These are phyloP conservation scores for Capronia coronata DNA, from an alignment of 2,329 filamentous ascomycete genomes.

Conservation along the genomic window DNA sequence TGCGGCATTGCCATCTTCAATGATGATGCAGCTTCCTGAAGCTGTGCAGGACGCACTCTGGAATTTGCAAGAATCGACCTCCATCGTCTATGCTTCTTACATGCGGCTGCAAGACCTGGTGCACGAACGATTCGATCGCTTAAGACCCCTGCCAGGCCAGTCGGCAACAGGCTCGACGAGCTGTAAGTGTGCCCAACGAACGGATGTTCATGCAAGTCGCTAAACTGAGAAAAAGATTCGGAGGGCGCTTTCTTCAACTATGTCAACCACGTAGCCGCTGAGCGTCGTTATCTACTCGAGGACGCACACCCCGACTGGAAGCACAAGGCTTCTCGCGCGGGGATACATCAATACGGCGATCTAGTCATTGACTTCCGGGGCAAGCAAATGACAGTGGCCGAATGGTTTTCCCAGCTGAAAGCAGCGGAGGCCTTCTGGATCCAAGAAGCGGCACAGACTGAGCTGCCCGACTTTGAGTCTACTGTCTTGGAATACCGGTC, in stretches of 20 bases:
- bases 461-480: conserved; percentile 23
- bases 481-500: conserved; percentile 18
- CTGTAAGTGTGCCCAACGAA: conserved; percentile 14
- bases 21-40: conserved; percentile 21
- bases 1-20: conserved; percentile 20
- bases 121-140: conserved; percentile 23
- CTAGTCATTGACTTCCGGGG: conserved; percentile 19
- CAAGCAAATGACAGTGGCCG: conserved; percentile 17
- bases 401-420: conserved; percentile 20
- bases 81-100: conserved; percentile 25
- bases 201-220: not conserved
- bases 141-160: conserved; percentile 15
- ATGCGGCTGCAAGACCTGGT: conserved; percentile 19
- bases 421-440: conserved; percentile 17
- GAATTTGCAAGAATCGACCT: conserved; percentile 25
- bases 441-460: conserved; percentile 14
- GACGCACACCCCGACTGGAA: conserved; percentile 25
- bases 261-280: conserved; percentile 21
- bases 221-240: conserved; percentile 12
- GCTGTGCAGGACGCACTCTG: conserved; percentile 20
- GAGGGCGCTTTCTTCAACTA: conserved; percentile 26
- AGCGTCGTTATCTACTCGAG: conserved; percentile 21
- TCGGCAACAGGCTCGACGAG: not conserved
- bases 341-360: conserved; percentile 11
- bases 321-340: conserved; percentile 22